phyloP scores from a whole-genome alignment of 1,284 basidiomycete genomes.

The Mycena citricolor region DNA sequence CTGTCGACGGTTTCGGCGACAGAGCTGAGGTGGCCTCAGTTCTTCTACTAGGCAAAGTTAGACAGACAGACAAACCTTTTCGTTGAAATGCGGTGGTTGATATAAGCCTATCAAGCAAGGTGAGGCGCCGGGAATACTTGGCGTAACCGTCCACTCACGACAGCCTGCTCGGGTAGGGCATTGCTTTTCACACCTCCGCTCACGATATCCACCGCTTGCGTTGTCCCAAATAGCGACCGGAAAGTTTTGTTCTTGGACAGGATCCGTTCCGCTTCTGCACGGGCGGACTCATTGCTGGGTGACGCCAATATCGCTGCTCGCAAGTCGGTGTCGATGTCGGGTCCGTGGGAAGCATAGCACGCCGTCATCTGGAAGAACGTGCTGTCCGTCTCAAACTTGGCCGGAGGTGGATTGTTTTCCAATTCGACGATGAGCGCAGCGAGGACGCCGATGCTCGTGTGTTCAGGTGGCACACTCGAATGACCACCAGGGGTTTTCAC shows the following conservation, averaged over 20 bases:
- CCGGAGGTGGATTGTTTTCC: conserved; percentile 50
- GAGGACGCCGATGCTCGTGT: conserved; percentile 67
- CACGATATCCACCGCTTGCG: conserved; percentile 51
- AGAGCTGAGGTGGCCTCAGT: conserved; percentile 30
- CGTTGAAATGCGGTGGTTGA: conserved; percentile 24
- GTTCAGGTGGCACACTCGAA: conserved; percentile 59
- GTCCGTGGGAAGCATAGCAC: conserved; percentile 49
- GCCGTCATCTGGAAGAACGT: conserved; percentile 43
- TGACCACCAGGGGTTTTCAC: conserved; percentile 66
- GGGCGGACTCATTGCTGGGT: conserved; percentile 37
- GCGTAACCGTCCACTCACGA: background rate
- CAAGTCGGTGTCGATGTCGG: conserved; percentile 41
- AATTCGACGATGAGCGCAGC: conserved; percentile 52
- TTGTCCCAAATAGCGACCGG: conserved; percentile 55
- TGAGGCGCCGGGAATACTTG: background rate
- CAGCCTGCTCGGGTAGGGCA: conserved; percentile 22
- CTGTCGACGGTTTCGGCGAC: conserved; percentile 41
- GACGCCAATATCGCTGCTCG: conserved; percentile 40
- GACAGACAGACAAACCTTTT: conserved; percentile 1
- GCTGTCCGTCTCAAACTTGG: conserved; percentile 36
- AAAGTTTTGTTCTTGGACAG: conserved; percentile 38
- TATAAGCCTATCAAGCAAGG: background rate
- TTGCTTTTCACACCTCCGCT: conserved; percentile 23
- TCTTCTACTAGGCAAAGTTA: background rate
- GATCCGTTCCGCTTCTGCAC: conserved; percentile 40